phyloP scores from a whole-genome alignment of 192 early-diverging fungal genomes.

The Backusella sp. region DNA sequence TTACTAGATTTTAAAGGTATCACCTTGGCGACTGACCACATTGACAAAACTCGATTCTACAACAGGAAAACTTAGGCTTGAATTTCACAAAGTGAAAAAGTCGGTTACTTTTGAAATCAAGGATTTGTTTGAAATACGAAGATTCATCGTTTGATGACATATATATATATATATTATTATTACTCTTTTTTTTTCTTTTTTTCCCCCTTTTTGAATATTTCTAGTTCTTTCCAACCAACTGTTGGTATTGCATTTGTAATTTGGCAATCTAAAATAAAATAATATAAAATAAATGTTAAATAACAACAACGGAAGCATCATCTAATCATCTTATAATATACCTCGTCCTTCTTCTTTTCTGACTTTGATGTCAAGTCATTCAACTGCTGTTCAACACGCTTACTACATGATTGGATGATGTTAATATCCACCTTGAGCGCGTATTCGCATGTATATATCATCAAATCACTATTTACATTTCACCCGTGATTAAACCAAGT shows the following conservation, averaged over 20 bases:
- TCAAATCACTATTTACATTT: slow-evolving; percentile 67
- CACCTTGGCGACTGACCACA: not conserved
- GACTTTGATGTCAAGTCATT: slow-evolving; percentile 80
- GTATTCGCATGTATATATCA: not conserved
- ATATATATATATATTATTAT: not conserved
- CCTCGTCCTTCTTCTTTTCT: slow-evolving; percentile 79
- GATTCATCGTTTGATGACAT: not conserved
- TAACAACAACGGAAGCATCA: not conserved
- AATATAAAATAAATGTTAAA: not conserved
- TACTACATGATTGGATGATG: slow-evolving; percentile 41
- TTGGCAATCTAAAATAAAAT: slow-evolving; percentile 21
- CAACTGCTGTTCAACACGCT: slow-evolving; percentile 80
- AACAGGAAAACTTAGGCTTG: not conserved
- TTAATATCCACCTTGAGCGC: not conserved
- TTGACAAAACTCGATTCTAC: not conserved
- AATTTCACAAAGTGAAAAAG: slow-evolving; percentile 2
- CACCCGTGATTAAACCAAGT: slow-evolving; percentile 82
- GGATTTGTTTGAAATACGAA: slow-evolving; percentile 3
- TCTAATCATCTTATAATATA: slow-evolving; percentile 22
- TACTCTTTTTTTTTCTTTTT: not conserved
- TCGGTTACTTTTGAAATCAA: not conserved
- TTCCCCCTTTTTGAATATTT: not conserved
- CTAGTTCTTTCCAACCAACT: slow-evolving; percentile 14
- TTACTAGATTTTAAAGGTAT: not conserved
- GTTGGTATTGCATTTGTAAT: slow-evolving; percentile 33